Percentiles rank a stretch among this genome's conserved stretches.
Evolutionary conservation across 2,329 filamentous ascomycete species (phyloP).

Genomic region (Cladosporium phlei): DNA sequence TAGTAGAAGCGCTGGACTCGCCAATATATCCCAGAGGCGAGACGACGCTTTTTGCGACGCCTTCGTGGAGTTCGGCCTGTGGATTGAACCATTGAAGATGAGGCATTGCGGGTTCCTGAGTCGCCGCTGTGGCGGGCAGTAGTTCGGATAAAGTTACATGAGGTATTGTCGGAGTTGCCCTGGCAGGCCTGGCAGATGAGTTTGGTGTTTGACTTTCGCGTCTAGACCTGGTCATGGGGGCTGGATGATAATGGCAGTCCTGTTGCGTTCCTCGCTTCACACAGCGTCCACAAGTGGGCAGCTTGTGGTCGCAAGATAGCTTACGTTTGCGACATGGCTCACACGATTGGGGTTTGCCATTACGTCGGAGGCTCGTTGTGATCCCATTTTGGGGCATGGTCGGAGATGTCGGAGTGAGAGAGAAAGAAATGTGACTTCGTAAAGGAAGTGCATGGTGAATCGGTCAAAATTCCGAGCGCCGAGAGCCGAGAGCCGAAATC

Average conservation of each 20-base stretch:
- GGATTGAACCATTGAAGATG: background rate
- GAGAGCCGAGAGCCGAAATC: too few relatives aligned
- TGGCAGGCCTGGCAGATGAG: background rate
- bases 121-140: too few relatives aligned
- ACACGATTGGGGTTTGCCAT: conserved; percentile 23
- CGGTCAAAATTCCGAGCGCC: too few relatives aligned
- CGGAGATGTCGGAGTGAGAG: too few relatives aligned
- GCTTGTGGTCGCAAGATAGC: conserved; percentile 23
- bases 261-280: conserved; percentile 16
- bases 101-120: too few relatives aligned
- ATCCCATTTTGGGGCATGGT: too few relatives aligned
- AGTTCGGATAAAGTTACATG: too few relatives aligned
- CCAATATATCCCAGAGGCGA: conserved; percentile 19
- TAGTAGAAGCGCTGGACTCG: conserved; percentile 18
- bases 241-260: conserved; percentile 23
- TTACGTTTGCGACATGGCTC: conserved; percentile 24
- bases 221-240: conserved; percentile 19
- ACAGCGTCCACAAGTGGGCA: conserved; percentile 21
- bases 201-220: background rate
- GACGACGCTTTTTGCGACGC: background rate
- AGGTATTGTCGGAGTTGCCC: background rate
- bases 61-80: conserved; percentile 2
- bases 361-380: too few relatives aligned
- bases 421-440: too few relatives aligned
- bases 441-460: too few relatives aligned